Evolutionary conservation across 163 green algal species (phyloP), one percentile per base, ranked within the genome.

Genomic region (Chlorella variabilis): DNA sequence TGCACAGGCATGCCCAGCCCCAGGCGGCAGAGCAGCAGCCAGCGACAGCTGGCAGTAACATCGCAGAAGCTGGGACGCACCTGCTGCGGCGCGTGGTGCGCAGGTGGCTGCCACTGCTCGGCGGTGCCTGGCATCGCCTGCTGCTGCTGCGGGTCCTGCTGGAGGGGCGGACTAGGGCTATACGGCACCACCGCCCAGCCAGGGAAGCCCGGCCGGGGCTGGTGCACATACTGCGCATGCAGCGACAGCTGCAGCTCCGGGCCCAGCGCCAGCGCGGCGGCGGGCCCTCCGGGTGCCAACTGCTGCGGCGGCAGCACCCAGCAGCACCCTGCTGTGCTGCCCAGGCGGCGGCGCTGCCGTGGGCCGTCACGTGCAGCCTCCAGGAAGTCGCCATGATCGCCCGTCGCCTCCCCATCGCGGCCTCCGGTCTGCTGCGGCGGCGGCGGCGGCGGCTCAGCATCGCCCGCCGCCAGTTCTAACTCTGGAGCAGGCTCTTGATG

Each of bases 91-190:
- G 54, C 18, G 6, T 63, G 54, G 9, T 63, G 54, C 23, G 54
- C 54, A 63, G 18, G 54, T 33, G 54, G 54, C 23, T 29, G 23
- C 54, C 23, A 29, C 54, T 63, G 54, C 54, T 33, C 54, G 23
- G 23, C 23, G 54, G 18, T 9, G 9, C 18, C 54, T 63, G 18
- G 54, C 54, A 63, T 6, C 18, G 23, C 5, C 54, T 63, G 9
- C 71, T 69, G 25, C 71, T 68, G 49, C 51, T 51, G 33, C 34
- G 67, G 71, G 25, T 38, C 17, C 34, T 67, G 49, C 71, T 78
- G 34, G 8, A 36, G 25, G 31, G 23, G 49, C 9, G n/a, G 71
- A 29, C 17, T 23, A 4, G 62, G 33, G 23, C 29, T 36, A 33
- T 29, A 51, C 1, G 51, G 49, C 33, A 54, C 51, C 1, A 49